phyloP scores from a whole-genome alignment of 768 basidiomycete genomes.

The Mrakia hoshinonis region DNA sequence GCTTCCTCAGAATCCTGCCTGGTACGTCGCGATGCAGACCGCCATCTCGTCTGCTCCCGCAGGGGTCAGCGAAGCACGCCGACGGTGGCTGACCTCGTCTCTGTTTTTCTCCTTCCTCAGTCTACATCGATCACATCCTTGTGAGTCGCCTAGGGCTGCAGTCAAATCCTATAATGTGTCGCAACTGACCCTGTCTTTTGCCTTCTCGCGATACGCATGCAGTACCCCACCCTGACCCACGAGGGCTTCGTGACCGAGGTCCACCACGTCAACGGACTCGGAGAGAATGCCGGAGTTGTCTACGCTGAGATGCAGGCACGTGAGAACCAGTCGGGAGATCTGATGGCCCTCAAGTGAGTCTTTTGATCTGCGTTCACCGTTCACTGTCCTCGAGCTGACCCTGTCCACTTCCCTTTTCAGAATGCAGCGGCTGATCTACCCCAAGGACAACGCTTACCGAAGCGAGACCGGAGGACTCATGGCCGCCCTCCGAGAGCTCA shows the following conservation, averaged over 20 bases:
- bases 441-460: conserved; percentile 73
- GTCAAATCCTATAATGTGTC: too few relatives aligned
- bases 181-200: too few relatives aligned
- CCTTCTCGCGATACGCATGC: neutral
- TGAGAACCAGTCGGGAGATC: conserved; percentile 81
- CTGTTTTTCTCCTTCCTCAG: conserved; percentile 33
- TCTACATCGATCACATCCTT: conserved; percentile 92
- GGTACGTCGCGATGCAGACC: neutral
- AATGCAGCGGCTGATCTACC: conserved; percentile 70
- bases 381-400: conserved; percentile 8
- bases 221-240: conserved; percentile 82
- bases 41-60: too few relatives aligned
- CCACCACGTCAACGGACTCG: conserved; percentile 86
- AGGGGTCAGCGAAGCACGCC: too few relatives aligned
- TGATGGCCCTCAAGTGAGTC: conserved; percentile 74
- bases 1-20: conserved; percentile 51
- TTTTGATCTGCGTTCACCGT: neutral
- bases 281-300: conserved; percentile 88
- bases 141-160: neutral
- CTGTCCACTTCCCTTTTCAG: conserved; percentile 43
- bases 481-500: conserved; percentile 75
- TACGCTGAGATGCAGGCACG: conserved; percentile 90
- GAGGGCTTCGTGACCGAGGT: conserved; percentile 64
- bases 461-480: conserved; percentile 96
- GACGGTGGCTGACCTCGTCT: neutral